phyloP scores from a whole-genome alignment of 352 stramenopile species.

The Phytophthora pseudosyringae region DNA sequence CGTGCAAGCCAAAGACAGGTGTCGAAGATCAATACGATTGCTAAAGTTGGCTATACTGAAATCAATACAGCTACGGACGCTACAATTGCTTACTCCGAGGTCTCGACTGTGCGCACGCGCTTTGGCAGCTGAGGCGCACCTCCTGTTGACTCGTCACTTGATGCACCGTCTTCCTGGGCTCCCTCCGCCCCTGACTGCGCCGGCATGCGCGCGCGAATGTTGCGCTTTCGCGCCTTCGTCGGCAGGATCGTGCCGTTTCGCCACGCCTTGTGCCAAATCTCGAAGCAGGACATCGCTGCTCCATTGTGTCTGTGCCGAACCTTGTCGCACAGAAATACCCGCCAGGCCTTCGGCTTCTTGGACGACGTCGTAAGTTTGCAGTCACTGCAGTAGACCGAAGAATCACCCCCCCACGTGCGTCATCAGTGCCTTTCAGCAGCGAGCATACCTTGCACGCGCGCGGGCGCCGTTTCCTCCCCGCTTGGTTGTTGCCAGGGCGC shows the following conservation, averaged over 20 bases:
- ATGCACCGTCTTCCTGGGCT: neutral
- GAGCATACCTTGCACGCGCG: constrained; percentile 21
- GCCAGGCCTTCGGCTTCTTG: constrained; percentile 7
- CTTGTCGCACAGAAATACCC: constrained; percentile 22
- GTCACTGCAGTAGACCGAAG: constrained; percentile 7
- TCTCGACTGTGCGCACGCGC: neutral
- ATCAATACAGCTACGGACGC: neutral
- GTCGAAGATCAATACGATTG: no score
- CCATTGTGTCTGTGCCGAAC: constrained; percentile 10
- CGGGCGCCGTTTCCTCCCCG: constrained; percentile 2
- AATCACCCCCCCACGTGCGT: neutral
- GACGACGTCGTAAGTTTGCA: constrained; percentile 5
- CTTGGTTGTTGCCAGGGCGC: constrained; percentile 4
- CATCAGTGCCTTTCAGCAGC: constrained; percentile 8
- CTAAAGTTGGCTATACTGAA: constrained; percentile 4
- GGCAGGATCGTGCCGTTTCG: constrained; percentile 6
- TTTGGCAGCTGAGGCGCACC: neutral
- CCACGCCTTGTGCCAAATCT: constrained; percentile 17
- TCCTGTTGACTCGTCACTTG: neutral
- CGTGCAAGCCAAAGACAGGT: no score
- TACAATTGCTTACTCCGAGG: constrained; percentile 1
- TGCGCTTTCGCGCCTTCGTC: neutral
- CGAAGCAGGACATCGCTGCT: constrained; percentile 18
- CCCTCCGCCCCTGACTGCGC: neutral
- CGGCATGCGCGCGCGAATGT: constrained; percentile 13